Evolutionary conservation across 129 eudicot species (phyloP).

Genomic region (Pulicaria dysenterica): DNA sequence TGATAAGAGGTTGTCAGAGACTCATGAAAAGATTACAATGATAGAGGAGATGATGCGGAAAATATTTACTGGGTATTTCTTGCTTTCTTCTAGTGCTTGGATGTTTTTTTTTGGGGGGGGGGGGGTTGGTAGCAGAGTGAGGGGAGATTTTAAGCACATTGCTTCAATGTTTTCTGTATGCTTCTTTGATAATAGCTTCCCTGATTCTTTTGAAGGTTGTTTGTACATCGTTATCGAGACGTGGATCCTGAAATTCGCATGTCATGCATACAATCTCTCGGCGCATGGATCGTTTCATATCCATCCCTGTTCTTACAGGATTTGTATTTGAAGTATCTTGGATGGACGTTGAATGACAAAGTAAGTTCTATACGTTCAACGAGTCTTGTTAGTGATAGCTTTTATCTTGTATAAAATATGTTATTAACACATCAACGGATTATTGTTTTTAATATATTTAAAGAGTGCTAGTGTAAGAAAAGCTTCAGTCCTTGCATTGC

Average conservation of each 20-base stretch:
- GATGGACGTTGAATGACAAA: conserved; percentile 97
- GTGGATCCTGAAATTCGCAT: conserved; percentile 90
- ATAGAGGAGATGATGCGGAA: conserved; percentile 94
- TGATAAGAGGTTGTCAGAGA: conserved; percentile 63
- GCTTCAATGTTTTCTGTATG: conserved; percentile 1
- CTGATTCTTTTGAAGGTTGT: conserved; percentile 60
- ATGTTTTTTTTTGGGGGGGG: not conserved
- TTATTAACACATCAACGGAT: not conserved
- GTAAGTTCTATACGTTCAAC: conserved; percentile 40
- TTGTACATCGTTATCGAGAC: conserved; percentile 97
- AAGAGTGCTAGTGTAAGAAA: conserved; percentile 95
- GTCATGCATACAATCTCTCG: conserved; percentile 95
- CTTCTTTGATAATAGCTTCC: conserved; percentile 19
- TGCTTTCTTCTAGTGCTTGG: not conserved
- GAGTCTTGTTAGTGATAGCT: conserved; percentile 3
- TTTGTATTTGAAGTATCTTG: conserved; percentile 91
- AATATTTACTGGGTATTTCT: conserved; percentile 78
- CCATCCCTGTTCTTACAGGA: conserved; percentile 96
- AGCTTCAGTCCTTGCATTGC: conserved; percentile 89
- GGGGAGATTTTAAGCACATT: conserved; percentile 7
- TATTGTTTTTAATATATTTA: conserved; percentile 24
- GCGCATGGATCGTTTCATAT: conserved; percentile 90
- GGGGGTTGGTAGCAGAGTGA: conserved; percentile 5
- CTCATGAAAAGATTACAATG: conserved; percentile 87
- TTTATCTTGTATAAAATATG: not conserved